phyloP scores from a whole-genome alignment of 495 filamentous ascomycete species.

The Hypoxylon lenormandii region DNA sequence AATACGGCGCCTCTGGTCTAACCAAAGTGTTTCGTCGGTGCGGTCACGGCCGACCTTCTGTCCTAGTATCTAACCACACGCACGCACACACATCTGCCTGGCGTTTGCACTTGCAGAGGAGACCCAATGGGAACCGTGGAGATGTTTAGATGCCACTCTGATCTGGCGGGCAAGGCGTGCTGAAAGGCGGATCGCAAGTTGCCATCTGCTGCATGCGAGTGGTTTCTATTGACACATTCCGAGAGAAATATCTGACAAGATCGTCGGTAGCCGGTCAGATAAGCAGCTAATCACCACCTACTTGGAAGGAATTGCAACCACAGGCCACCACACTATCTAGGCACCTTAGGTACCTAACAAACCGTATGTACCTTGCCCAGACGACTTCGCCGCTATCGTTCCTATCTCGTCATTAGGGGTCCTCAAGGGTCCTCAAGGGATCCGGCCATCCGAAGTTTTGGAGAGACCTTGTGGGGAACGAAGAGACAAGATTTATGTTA shows the following conservation, averaged over 20 bases:
- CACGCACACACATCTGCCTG: not conserved
- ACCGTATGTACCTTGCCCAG: not conserved
- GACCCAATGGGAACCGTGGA: conserved; percentile 25
- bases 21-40: conserved; percentile 23
- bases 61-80: not conserved
- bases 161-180: conserved; percentile 19
- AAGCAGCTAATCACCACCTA: conserved; percentile 17
- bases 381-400: conserved; percentile 16
- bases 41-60: conserved; percentile 14
- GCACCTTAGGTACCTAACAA: too few relatives aligned
- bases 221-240: conserved; percentile 13
- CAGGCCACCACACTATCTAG: conserved; percentile 15
- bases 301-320: conserved; percentile 15
- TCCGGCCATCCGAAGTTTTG: conserved; percentile 35
- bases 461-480: conserved; percentile 2
- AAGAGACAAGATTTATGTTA: not conserved
- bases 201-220: conserved; percentile 9
- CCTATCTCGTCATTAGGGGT: not conserved
- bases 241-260: conserved; percentile 42
- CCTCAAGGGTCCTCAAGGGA: conserved; percentile 27
- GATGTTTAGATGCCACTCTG: conserved; percentile 6
- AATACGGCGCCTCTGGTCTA: conserved; percentile 33
- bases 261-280: conserved; percentile 41
- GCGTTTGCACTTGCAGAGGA: conserved; percentile 22
- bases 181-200: conserved; percentile 14